These are phyloP conservation scores for Suillus ampliporus DNA, from an alignment of 768 basidiomycete genomes.

Conservation along the genomic window DNA sequence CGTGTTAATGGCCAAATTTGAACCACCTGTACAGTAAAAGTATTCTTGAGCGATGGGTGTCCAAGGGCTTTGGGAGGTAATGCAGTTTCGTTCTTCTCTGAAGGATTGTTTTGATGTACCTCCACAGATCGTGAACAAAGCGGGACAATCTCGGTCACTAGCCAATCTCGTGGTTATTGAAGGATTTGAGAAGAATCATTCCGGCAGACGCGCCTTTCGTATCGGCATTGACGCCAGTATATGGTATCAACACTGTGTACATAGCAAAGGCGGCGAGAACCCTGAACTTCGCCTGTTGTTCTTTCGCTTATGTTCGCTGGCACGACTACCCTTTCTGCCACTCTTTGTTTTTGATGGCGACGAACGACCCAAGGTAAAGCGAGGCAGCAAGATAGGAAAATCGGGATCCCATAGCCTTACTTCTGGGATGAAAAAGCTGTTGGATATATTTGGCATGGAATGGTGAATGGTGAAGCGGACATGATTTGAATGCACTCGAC, in stretches of 20 bases:
- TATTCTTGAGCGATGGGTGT: slow-evolving; percentile 27
- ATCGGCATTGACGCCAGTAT: slow-evolving; percentile 50
- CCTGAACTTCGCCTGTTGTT: slow-evolving; percentile 51
- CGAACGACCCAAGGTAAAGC: slow-evolving; percentile 46
- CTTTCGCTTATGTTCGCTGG: slow-evolving; percentile 44
- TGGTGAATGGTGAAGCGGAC: slow-evolving; percentile 30
- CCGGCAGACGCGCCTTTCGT: slow-evolving; percentile 42
- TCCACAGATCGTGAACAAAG: slow-evolving; percentile 43
- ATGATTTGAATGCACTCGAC: slow-evolving; percentile 2
- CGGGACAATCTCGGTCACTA: slow-evolving; percentile 43
- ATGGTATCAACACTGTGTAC: slow-evolving; percentile 37
- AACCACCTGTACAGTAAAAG: background rate
- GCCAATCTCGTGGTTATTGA: slow-evolving; percentile 43
- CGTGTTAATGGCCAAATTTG: background rate
- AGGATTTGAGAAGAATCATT: slow-evolving; percentile 44
- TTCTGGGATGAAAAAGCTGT: slow-evolving; percentile 22
- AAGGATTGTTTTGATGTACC: background rate
- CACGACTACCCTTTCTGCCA: slow-evolving; percentile 45
- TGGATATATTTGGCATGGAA: slow-evolving; percentile 33
- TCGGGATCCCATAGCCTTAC: slow-evolving; percentile 27
- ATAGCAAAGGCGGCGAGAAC: slow-evolving; percentile 41
- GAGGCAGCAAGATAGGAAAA: slow-evolving; percentile 38
- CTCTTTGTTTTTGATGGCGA: slow-evolving; percentile 56
- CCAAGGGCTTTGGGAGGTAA: slow-evolving; percentile 30
- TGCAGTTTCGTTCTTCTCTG: background rate